phyloP scores from a whole-genome alignment of 768 basidiomycete species.

The Clavulina sp. region DNA sequence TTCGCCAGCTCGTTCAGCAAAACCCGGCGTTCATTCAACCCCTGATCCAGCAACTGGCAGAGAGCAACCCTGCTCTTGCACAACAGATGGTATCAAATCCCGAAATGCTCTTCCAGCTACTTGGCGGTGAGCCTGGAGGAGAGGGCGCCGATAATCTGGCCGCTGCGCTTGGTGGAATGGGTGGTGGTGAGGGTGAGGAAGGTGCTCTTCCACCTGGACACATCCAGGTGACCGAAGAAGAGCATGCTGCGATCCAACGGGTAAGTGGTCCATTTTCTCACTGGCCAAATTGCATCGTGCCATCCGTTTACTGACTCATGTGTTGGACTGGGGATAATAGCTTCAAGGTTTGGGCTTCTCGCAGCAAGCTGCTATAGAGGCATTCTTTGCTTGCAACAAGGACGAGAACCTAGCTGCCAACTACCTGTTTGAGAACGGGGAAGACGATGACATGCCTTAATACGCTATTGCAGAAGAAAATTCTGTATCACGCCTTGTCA shows the following conservation, averaged over 20 bases:
- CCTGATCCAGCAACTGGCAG: constrained; percentile 65
- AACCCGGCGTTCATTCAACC: constrained; percentile 70
- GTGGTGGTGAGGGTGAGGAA: constrained; percentile 27
- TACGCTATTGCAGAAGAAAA: no score
- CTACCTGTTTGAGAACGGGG: constrained; percentile 53
- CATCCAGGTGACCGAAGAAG: constrained; percentile 69
- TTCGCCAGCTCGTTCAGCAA: constrained; percentile 51
- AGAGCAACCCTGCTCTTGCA: constrained; percentile 56
- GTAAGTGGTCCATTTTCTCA: no score
- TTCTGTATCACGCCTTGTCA: no score
- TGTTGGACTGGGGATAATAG: no score
- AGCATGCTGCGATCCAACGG: constrained; percentile 73
- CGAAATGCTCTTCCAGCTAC: constrained; percentile 41
- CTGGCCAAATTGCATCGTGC: no score
- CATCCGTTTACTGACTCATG: no score
- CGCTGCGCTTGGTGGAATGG: constrained; percentile 16
- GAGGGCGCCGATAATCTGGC: constrained; percentile 20
- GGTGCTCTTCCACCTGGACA: constrained; percentile 28
- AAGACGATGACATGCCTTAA: neutral
- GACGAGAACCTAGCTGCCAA: constrained; percentile 96
- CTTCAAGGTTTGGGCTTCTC: constrained; percentile 78
- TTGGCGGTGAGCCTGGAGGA: constrained; percentile 29
- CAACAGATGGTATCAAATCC: constrained; percentile 56
- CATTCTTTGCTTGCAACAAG: constrained; percentile 89
- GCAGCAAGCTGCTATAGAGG: constrained; percentile 60